Base-by-base conservation (phyloP, 768 basidiomycete genomes). In the Mycena latifolia region DNA sequence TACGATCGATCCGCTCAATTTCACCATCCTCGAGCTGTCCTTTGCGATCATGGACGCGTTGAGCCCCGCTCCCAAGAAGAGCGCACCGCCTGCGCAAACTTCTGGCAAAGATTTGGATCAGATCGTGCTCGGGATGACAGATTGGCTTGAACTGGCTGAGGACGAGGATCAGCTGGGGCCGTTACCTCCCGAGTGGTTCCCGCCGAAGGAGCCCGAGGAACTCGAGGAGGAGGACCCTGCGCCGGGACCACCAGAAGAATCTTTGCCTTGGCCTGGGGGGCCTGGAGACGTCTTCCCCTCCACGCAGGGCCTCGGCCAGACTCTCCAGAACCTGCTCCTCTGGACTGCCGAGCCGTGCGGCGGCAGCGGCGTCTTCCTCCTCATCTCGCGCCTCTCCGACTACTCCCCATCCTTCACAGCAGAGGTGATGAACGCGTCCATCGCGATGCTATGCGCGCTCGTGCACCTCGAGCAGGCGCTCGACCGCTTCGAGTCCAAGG, bases 301-400 rank as follows among this genome's bases (percentile, higher is more conserved):
- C 8, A 11, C 46, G 11, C 22, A 28, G 27, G 35, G 45, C n/a
- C 9, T 48, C 25, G 54, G 14, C 3, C 35, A 56, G 25, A 55
- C 47, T 1, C 22, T 63, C 33, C 46, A 63, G 22, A 63, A 55
- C 33, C 61, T 63, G 18, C 54, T 55, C 22, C n/a, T 35, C 15
- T 63, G 54, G 61, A 63, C 54, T 17, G 54, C 46, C 20, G 35
- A 55, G 15, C 61, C 52, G 3, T 46, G 33, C 12, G 46, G 61
- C 37, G 61, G 61, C 54, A 50, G 54, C 46, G 54, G 61, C 10
- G 20, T 63, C 46, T 63, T 63, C 47, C 61, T 63, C 47, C 61
- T 63, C 20, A 22, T 63, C 17, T 55, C 54, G 53, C 54, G 54
- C 20, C 46, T 63, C 25, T 39, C 61, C n/a, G 61, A 55, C n/a